Evolutionary conservation across 202 grass and related monocot genomes (phyloP), one percentile per base, ranked within the genome.

Genomic region (Carex arenaria): DNA sequence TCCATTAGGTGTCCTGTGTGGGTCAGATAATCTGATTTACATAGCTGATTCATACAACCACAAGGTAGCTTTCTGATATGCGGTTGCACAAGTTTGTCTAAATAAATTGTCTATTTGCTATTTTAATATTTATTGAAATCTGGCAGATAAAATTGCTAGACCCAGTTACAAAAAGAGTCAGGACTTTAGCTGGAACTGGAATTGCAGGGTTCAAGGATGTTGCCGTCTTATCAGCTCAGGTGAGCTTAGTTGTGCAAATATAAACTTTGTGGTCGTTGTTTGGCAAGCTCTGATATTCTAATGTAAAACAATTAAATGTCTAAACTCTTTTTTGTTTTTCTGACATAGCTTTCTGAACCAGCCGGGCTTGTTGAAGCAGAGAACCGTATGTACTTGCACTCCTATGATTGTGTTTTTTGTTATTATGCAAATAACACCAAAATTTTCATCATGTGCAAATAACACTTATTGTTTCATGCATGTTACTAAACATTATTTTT

Each of bases 31-130:
- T 83, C 75, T 95, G 88, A 86, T 98, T 85, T 98, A 98, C 82
- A 40, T 98, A 85, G 91, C 95, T 56, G 95, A 98, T 91, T 95
- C 95, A 62, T 98, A 98, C 68, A 98, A 98, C 77, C 95, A 98
- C 89, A 95, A 98, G 95, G 95, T 98, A 93, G 36, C 32, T 72
- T 72, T 65, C n/a, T 86, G 66, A 82, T 26, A 81, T 83, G 61
- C 68, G 23, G 79, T 45, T 56, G 3, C 22, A 9, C 62, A 7
- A 31, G 38, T 36, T 59, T 54, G 78, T 52, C 23, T 69, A 78
- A 80, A 80, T 43, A 71, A 80, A 80, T 43, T 80, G 22, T 66
- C 19, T 80, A 26, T 60, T 72, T 54, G 8, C 47, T 88, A 28
- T 71, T 88, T 70, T 80, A 83, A 73, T 38, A 81, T 76, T 19